Evolutionary conservation across 2,329 filamentous ascomycete species (phyloP).

Genomic region (Botrytis deweyae): DNA sequence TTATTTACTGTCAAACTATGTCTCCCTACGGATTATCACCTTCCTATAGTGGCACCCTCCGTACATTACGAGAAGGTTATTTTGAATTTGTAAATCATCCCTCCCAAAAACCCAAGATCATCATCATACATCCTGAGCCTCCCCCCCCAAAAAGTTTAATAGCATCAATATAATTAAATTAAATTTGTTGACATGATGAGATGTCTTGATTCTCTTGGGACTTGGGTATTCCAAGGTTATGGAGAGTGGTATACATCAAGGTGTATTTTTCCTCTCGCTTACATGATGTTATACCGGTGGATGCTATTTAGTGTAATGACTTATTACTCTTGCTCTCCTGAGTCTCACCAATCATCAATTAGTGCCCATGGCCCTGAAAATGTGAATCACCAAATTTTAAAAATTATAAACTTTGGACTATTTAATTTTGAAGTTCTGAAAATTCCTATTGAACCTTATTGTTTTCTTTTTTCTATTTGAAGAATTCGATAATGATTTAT

Average conservation of each 20-base stretch:
- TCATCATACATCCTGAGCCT: not conserved
- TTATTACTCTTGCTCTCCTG: not conserved
- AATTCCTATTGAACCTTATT: not conserved
- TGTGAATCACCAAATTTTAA: not conserved
- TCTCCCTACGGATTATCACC: not conserved
- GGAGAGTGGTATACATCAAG: not conserved
- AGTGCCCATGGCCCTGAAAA: not conserved
- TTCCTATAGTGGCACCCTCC: not conserved
- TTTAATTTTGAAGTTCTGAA: not conserved
- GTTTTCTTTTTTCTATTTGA: not conserved
- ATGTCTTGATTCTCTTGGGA: not conserved
- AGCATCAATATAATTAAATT: not conserved
- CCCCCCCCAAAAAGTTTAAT: not conserved
- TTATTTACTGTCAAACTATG: not conserved
- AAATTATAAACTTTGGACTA: not conserved
- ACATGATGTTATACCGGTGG: not conserved
- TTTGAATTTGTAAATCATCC: not conserved
- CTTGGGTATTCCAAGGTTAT: not conserved
- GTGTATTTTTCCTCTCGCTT: not conserved
- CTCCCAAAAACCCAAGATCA: not conserved
- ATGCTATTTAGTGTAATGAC: not conserved
- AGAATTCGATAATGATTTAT: not conserved
- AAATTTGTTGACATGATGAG: not conserved
- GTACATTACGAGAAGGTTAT: not conserved
- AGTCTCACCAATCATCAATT: not conserved